Evolutionary conservation across 108 stramenopile species (phyloP).

Genomic region (Cyclotella baltica): DNA sequence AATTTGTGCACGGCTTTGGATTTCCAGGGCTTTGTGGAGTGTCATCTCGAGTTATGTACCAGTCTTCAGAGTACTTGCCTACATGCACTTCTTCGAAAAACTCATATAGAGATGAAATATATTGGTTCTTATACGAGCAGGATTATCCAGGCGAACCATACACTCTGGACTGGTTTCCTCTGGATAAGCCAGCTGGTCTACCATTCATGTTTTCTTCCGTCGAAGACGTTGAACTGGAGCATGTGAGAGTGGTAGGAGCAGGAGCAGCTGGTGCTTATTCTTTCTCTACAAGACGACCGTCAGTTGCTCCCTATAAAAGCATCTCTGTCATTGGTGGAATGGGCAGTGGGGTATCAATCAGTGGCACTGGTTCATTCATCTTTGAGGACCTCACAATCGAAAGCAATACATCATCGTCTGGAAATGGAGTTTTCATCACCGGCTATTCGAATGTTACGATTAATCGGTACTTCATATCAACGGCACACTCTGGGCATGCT

Average conservation of each 20-base stretch:
- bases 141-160: not conserved
- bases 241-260: slow-evolving; percentile 13
- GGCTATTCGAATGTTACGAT: slow-evolving; percentile 6
- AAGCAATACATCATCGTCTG: not conserved
- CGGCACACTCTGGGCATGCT: slow-evolving; percentile 2
- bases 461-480: slow-evolving; percentile 11
- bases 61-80: not conserved
- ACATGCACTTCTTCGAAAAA: not conserved
- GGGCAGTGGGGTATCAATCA: slow-evolving; percentile 15
- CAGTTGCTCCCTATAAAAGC: not conserved
- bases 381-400: slow-evolving; percentile 11
- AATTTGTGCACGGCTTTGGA: not conserved
- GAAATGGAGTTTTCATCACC: not conserved
- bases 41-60: not conserved
- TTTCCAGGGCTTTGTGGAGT: slow-evolving; percentile 22
- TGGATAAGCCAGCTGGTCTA: slow-evolving; percentile 1
- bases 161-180: slow-evolving; percentile 14
- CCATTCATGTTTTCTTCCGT: slow-evolving; percentile 2
- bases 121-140: slow-evolving; percentile 21
- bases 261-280: slow-evolving; percentile 11
- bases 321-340: slow-evolving; percentile 14
- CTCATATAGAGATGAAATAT: slow-evolving; percentile 8
- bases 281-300: not conserved
- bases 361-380: slow-evolving; percentile 15
- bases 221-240: slow-evolving; percentile 13